phyloP scores from a whole-genome alignment of 352 stramenopile species.

The Globisporangium apiculatum region DNA sequence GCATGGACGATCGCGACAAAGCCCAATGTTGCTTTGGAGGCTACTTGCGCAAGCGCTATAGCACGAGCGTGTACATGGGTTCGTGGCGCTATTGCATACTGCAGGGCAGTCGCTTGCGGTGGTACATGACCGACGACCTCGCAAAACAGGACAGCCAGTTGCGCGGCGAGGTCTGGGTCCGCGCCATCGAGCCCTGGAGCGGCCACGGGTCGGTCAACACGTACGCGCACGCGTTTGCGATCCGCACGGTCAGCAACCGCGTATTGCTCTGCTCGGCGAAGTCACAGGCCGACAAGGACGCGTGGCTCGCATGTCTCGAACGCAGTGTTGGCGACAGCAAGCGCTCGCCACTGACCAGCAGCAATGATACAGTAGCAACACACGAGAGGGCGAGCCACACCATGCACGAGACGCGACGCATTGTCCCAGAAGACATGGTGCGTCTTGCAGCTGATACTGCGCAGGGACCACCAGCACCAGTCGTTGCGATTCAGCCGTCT shows the following conservation, averaged over 20 bases:
- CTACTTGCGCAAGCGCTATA: slow-evolving; percentile 64
- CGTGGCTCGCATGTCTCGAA: slow-evolving; percentile 40
- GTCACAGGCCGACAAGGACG: slow-evolving; percentile 28
- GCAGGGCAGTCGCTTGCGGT: slow-evolving; percentile 48
- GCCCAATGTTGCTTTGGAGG: slow-evolving; percentile 26
- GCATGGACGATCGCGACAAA: slow-evolving; percentile 1
- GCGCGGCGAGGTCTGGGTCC: slow-evolving; percentile 55
- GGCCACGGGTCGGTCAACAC: slow-evolving; percentile 43
- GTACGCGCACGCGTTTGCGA: slow-evolving; percentile 50
- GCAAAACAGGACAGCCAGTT: slow-evolving; percentile 39
- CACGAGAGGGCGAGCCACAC: neutral
- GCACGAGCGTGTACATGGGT: slow-evolving; percentile 65
- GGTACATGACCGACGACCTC: slow-evolving; percentile 54
- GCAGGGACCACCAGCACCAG: slow-evolving; percentile 1
- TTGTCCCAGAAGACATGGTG: slow-evolving; percentile 47
- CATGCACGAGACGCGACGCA: slow-evolving; percentile 23
- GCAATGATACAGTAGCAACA: neutral
- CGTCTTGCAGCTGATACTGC: slow-evolving; percentile 2
- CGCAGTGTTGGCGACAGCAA: slow-evolving; percentile 17
- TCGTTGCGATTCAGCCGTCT: neutral
- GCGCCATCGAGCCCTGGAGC: slow-evolving; percentile 50
- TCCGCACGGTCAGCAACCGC: slow-evolving; percentile 48
- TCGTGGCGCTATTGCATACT: slow-evolving; percentile 70
- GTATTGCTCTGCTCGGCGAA: slow-evolving; percentile 56
- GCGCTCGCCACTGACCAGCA: neutral